These are phyloP conservation scores for Ocimum tenuiflorum DNA, from an alignment of 257 asterid species.

Conservation along the genomic window DNA sequence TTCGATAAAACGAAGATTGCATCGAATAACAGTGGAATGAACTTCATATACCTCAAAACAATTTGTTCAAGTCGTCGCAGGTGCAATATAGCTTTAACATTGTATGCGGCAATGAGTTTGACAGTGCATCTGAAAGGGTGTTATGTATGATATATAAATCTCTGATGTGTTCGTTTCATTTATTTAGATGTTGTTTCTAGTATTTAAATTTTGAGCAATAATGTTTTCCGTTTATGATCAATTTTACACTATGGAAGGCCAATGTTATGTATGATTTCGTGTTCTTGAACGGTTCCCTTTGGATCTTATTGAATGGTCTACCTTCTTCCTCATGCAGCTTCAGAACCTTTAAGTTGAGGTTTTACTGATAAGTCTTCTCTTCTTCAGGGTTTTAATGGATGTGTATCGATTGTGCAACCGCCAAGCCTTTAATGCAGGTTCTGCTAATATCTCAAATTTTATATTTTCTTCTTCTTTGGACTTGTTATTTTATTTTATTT, in stretches of 20 bases:
- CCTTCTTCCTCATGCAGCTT: background rate
- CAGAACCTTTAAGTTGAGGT: background rate
- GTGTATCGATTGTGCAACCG: constrained; percentile 66
- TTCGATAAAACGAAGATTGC: background rate
- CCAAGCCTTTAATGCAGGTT: constrained; percentile 83
- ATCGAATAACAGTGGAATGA: background rate
- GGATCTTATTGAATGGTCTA: background rate
- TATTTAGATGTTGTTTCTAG: too few species aligned
- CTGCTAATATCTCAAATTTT: constrained; percentile 14
- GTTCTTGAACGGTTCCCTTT: background rate
- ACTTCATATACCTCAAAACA: background rate
- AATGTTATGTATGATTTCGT: too few species aligned
- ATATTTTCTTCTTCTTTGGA: background rate
- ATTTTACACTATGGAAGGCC: too few species aligned
- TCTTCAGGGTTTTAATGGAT: constrained; percentile 88
- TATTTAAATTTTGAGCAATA: too few species aligned
- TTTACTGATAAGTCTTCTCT: constrained; percentile 16
- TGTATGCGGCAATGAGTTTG: background rate
- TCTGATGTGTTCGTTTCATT: too few species aligned
- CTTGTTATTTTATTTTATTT: background rate
- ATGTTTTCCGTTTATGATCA: too few species aligned
- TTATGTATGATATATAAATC: too few species aligned
- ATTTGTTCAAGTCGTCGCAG: background rate
- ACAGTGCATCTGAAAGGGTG: background rate
- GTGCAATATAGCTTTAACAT: background rate